These are phyloP conservation scores for Backusella morwellensis DNA, from an alignment of 192 early-diverging fungal species.

Conservation along the genomic window DNA sequence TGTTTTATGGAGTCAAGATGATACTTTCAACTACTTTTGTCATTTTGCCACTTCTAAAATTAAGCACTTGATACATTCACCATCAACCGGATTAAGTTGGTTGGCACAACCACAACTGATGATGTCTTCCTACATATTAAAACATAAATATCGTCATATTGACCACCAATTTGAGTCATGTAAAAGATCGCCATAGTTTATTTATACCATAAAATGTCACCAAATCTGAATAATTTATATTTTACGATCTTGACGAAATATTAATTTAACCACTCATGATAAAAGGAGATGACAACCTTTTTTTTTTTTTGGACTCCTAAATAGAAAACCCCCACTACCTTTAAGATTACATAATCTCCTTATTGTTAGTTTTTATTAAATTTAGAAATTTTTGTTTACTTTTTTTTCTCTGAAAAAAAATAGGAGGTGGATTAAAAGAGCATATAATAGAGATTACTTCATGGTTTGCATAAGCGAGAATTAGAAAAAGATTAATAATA, in stretches of 20 bases:
- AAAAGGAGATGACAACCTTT: neutral
- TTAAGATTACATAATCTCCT: slow-evolving; percentile 7
- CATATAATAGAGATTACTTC: neutral
- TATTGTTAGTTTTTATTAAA: slow-evolving; percentile 4
- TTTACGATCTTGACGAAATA: neutral
- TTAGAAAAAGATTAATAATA: neutral
- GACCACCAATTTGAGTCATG: neutral
- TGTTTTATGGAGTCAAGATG: neutral
- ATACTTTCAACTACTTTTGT: neutral
- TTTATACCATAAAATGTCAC: neutral
- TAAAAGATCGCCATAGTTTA: neutral
- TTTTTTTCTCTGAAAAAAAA: neutral
- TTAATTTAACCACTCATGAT: neutral
- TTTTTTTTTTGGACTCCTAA: neutral
- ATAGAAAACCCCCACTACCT: neutral
- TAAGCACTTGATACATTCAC: neutral
- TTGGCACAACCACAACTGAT: no score
- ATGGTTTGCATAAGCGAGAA: neutral
- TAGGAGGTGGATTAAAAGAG: neutral
- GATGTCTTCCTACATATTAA: neutral
- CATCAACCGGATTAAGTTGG: neutral
- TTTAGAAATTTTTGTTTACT: neutral
- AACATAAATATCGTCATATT: neutral
- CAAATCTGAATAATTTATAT: neutral
- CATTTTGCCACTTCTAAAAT: neutral